Evolutionary conservation across 208 protist species (phyloP), one percentile per base, ranked within the genome.

Genomic region (Trypanosoma congolense): DNA sequence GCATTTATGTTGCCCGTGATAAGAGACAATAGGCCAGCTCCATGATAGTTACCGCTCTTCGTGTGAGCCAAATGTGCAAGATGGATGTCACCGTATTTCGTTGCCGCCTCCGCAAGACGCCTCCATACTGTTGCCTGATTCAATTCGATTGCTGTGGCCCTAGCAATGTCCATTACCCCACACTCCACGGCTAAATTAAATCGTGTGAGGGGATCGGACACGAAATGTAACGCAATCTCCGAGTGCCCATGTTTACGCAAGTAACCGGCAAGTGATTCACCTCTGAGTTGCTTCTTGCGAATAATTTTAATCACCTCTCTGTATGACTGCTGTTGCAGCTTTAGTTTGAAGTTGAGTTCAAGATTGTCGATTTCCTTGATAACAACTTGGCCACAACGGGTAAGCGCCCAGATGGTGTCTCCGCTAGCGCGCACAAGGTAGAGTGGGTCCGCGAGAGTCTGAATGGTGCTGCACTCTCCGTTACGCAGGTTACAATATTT

Each of bases 101-200:
- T 80, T 5, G 98, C 97, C 28, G 89, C 93, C 18, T 85, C 78
- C 21, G 91, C 95, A 10, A 99, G 87, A 25, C 70, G 61, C 26
- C 81, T 66, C 97, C 97, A 99, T 57, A 84, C 82, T 5, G 81
- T 73, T 36, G 80, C 75, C 25, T 97, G 71, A 46, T 99, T 90
- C 8, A 99, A 69, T 57, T 92, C 81, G 22, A 81, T 67, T 25
- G 97, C 97, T 5, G 77, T 83, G 35, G 89, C 44, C 66, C 81
- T 81, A 41, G 93, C 95, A 46, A 91, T 83, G 22, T 99, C 90
- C 26, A 99, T 80, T 50, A 98, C 96, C 19, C 97, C 98, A 70
- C 97, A 99, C 70, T 99, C 97, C 21, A 99, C 57, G 4, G 98
- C 98, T 1, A 99, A 84, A 61, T 97, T 89, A 81, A 99, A 99